Evolutionary conservation across 805 yeast genomes (phyloP).

Genomic region (Torulaspora gathmanii): DNA sequence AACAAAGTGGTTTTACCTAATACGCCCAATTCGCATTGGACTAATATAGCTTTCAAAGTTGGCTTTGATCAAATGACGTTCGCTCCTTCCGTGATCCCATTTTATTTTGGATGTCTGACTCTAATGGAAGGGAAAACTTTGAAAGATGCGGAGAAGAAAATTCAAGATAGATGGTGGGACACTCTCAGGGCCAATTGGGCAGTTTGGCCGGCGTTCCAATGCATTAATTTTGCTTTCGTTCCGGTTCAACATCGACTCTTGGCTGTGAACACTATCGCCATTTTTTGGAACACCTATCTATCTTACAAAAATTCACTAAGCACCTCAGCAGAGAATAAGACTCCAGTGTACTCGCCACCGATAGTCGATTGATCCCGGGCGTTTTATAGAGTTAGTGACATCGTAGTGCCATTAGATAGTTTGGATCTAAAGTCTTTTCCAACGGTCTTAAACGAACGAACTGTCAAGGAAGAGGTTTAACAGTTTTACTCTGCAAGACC

Average conservation of each 20-base stretch:
- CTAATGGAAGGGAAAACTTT: conserved; percentile 52
- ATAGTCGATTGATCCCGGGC: conserved; percentile 32
- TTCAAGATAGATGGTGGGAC: conserved; percentile 52
- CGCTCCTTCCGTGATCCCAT: conserved; percentile 74
- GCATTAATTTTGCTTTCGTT: conserved; percentile 66
- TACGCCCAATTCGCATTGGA: conserved; percentile 18
- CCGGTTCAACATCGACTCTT: conserved; percentile 69
- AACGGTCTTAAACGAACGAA: not conserved
- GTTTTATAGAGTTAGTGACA: not conserved
- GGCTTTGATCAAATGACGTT: conserved; percentile 66
- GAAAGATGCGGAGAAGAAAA: conserved; percentile 40
- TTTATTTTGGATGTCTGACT: conserved; percentile 66
- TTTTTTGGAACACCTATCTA: conserved; percentile 80
- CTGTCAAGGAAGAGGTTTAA: too few relatives aligned
- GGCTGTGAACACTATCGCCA: conserved; percentile 63
- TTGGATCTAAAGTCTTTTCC: not conserved
- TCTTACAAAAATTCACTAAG: conserved; percentile 52
- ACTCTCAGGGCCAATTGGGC: conserved; percentile 73
- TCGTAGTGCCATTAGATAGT: not conserved
- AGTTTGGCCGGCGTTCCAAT: conserved; percentile 89
- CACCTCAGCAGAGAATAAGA: conserved; percentile 16
- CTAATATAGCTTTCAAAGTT: conserved; percentile 47
- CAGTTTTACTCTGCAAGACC: too few relatives aligned
- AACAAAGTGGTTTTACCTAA: conserved; percentile 41
- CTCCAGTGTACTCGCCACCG: conserved; percentile 39